phyloP scores from a whole-genome alignment of 352 stramenopile species.

The Plasmopara viticola region DNA sequence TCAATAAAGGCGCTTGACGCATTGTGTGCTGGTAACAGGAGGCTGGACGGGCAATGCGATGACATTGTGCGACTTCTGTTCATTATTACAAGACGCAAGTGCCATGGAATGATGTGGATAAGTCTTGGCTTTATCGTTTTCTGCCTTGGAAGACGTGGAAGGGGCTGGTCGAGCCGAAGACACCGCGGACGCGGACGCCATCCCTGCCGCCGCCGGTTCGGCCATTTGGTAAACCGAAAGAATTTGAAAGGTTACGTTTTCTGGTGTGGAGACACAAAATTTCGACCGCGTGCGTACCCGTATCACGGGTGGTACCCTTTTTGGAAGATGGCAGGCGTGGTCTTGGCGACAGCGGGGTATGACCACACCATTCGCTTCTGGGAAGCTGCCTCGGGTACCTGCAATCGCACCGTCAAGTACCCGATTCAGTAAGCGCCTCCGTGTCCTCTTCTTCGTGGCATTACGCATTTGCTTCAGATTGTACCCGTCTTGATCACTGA shows the following conservation, averaged over 20 bases:
- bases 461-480: not conserved
- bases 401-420: constrained; percentile 94
- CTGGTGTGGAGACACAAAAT: not conserved
- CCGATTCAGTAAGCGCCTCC: constrained; percentile 76
- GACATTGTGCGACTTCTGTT: constrained; percentile 13
- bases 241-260: constrained; percentile 5
- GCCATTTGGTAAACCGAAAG: constrained; percentile 11
- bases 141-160: not conserved
- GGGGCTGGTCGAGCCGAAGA: constrained; percentile 7
- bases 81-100: not conserved
- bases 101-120: not conserved
- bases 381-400: constrained; percentile 94
- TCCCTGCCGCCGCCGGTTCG: constrained; percentile 12
- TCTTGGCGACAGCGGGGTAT: constrained; percentile 95
- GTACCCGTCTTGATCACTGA: not conserved
- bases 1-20: constrained; percentile 28
- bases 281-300: not conserved
- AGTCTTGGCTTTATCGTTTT: constrained; percentile 8
- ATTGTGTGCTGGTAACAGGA: constrained; percentile 15
- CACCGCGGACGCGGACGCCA: constrained; percentile 9
- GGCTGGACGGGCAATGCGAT: not conserved
- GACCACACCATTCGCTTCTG: constrained; percentile 99
- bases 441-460: not conserved
- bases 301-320: not conserved
- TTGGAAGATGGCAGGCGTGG: constrained; percentile 79